Base-by-base conservation (phyloP, 192 early-diverging fungal genomes). In the Paraglomus brasilianum region DNA sequence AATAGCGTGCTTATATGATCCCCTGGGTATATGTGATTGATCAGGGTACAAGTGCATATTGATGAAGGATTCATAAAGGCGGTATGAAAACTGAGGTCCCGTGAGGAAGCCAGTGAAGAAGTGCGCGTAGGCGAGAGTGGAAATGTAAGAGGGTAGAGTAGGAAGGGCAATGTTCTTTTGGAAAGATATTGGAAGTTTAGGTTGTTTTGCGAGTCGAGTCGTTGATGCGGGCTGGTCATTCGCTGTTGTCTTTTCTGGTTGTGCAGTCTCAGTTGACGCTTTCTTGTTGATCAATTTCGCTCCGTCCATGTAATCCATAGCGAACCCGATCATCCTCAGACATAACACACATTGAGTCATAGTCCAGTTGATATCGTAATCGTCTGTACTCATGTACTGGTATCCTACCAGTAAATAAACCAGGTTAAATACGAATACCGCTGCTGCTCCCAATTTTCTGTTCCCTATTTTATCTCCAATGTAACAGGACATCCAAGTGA, bases 311-410 rank as follows among this genome's bases (percentile, higher is more conserved):
- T 77, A 83, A 64, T 88, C 87, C 77, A 88, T 81, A 21, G 77
- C 80, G 49, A 87, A 81, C 1, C 84, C 84, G 71, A 88, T 87
- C 73, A 88, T 72, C 40, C 85, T 77, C 43, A 88, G 70, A 59
- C 82, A 86, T 15, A 87, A 78, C 5, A 88, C 79, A 51, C 83
- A 88, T 65, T 88, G 87, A 17, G 85, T 77, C 77, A 85, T 88
- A 0, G 85, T 84, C 74, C 83, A 88, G 58, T 77, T 74, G 42
- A 87, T 81, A 53, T 88, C 84, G 39, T 87, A 88, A 2, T 71
- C 78, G 50, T 84, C 83, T 5, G 79, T 77, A 19, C 75, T 69
- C 5, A 70, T 74, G 45, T 70, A 79, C 57, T 77, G 77, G 74
- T 86, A 85, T 1, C 77, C 78, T 1, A 57, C 21, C 46, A 85